Percentiles rank a stretch among this genome's conserved stretches.
These are phyloP conservation scores for Neotropicomus parvogracilis DNA, from an alignment of 1,284 basidiomycete species.

Conservation along the genomic window DNA sequence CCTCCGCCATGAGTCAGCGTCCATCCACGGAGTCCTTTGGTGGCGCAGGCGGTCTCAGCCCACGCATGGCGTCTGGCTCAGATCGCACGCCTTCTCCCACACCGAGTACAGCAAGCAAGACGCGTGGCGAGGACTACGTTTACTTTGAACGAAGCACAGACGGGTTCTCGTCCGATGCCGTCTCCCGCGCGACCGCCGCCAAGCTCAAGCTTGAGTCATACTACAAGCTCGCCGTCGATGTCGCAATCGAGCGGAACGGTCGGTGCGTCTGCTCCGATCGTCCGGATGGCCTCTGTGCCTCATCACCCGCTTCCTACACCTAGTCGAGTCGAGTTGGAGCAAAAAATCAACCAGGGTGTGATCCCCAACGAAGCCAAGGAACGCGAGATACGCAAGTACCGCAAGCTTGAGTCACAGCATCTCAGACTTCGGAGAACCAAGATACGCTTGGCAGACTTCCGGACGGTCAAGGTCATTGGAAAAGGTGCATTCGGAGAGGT, in stretches of 20 bases:
- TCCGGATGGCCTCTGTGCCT: conserved; percentile 11
- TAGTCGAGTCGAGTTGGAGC: conserved; percentile 91
- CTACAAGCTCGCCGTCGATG: conserved; percentile 92
- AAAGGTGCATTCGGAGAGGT: conserved; percentile 99
- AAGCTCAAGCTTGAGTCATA: conserved; percentile 97
- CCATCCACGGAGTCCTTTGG: conserved; percentile 28
- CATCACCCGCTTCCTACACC: conserved; percentile 6
- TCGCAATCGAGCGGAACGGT: conserved; percentile 74
- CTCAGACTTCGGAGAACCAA: conserved; percentile 89
- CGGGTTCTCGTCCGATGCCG: conserved; percentile 83
- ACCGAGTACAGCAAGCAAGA: conserved; percentile 30
- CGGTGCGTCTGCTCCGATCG: conserved; percentile 34
- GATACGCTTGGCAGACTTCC: conserved; percentile 91
- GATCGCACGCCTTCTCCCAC: conserved; percentile 32
- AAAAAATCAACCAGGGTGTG: conserved; percentile 74
- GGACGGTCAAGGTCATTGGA: conserved; percentile 97
- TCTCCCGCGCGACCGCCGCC: conserved; percentile 90
- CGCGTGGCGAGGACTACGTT: conserved; percentile 68
- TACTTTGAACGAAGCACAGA: conserved; percentile 90
- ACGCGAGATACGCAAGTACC: conserved; percentile 87
- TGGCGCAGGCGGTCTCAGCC: conserved; percentile 18
- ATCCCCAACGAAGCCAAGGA: conserved; percentile 83
- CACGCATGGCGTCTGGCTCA: conserved; percentile 15
- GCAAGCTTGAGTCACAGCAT: conserved; percentile 89
- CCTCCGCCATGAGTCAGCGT: conserved; percentile 29